Base-by-base conservation (phyloP, 257 asterid species). In the Lithospermum erythrorhizon region DNA sequence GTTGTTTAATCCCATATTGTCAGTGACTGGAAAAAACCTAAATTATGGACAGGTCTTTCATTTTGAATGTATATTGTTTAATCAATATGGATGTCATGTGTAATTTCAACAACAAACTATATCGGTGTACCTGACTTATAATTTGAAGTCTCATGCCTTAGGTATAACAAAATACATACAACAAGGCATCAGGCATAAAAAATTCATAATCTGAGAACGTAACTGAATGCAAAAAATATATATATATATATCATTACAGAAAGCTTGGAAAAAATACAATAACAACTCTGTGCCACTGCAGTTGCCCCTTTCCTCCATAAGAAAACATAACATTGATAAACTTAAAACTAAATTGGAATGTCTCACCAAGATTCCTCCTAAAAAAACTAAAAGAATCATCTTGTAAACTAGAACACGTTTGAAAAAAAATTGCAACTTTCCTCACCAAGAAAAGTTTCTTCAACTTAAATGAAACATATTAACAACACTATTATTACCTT, bases 341-440 rank as follows among this genome's bases (percentile, higher is more conserved):
- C n/a, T n/a, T n/a, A n/a, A n/a, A n/a, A n/a, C n/a, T n/a, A n/a
- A n/a, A n/a, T n/a, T n/a, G 95, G 66, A 78, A 90, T 74, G 87
- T 87, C 90, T 90, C 96, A 75, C 87, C 96, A 79, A 70, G 96
- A 78, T 71, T 90, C 97, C 63, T 90, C 97, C 97, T 90, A 89
- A 53, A 13, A 41, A n/a, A n/a, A n/a, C n/a, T 45, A 74, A 58
- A 74, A 61, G 24, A 32, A 41, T 21, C 19, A 59, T 53, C 47
- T 69, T 41, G 64, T 13, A 37, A 54, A 49, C 54, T 22, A 73
- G 57, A 64, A 56, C 55, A 53, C 53, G 48, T 49, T 53, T n/a
- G 21, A 53, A 5, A 21, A 64, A 60, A 51, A 65, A 16, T 57
- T 55, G 56, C 25, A 57, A 53, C 21, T 6, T 29, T 27, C 45